Evolutionary conservation across 2,329 filamentous ascomycete genomes (phyloP), one percentile per base, ranked within the genome.

Genomic region (Davidsoniella eucalypti): DNA sequence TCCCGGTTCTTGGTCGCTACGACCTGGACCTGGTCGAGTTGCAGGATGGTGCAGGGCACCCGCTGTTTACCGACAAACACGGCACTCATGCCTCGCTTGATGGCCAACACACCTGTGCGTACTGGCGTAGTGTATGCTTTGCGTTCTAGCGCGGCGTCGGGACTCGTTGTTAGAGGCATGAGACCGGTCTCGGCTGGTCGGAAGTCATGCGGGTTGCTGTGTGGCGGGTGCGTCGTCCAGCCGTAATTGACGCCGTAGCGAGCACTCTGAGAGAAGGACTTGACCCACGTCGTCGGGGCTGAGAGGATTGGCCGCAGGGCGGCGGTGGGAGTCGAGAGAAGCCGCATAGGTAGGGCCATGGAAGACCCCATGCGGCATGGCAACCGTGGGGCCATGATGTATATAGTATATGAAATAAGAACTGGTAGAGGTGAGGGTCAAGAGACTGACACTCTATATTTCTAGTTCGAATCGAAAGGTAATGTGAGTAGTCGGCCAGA

Each of bases 31-130:
- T 86, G 75, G 65, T 98, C 92, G 59, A 98, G 73, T 69, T 96
- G 88, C 52, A 98, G 75, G 49, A 98, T 83, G 12, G 92, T 98
- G 70, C 87, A 94, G 17, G 88, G 75, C 52, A 81, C 83, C 56
- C 90, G 80, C 56, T 75, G 75, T 58, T 84, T 84, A 58, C 80
- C 76, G 61, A 87, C 81, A 72, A 84, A 96, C 56, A 95, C 68
- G 54, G 84, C 88, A 41, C 87, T 94, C 85, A 98, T 96, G 65
- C 92, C 92, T 69, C 88, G 90, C 69, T 98, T 98, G 62, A 81
- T 74, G 10, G 84, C 87, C 44, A 98, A 73, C 7, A 86, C 80
- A 26, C 92, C 92, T 2, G 87, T 81, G 25, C 92, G 83, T 40
- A 79, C 59, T 1, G 78, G 78, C 12, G 77, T 75, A 14, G 75